Conservation (phyloP, 2,329 filamentous ascomycete genomes). For the Diatrype stigma region DNA sequence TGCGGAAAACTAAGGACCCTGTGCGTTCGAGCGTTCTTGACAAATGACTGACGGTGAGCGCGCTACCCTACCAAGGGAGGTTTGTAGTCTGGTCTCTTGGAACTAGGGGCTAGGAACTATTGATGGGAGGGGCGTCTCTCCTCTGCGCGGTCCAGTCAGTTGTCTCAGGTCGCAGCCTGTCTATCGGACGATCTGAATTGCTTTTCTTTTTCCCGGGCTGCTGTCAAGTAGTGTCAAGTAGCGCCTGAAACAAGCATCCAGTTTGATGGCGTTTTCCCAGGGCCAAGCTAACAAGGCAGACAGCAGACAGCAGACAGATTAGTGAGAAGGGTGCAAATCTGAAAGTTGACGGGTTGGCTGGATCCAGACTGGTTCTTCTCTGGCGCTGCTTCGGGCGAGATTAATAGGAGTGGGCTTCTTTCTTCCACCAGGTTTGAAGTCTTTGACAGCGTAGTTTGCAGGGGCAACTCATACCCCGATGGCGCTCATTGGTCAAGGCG, state of each 20-base stretch:
- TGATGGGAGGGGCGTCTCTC: slow-evolving; percentile 9
- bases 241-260: slow-evolving; percentile 24
- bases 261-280: slow-evolving; percentile 8
- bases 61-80: slow-evolving; percentile 4
- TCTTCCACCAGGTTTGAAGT: slow-evolving; percentile 20
- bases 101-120: too few relatives aligned
- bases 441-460: slow-evolving; percentile 26
- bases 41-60: neutral
- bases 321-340: slow-evolving; percentile 12
- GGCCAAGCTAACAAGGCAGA: slow-evolving; percentile 13
- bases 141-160: slow-evolving; percentile 12
- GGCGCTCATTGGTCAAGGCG: slow-evolving; percentile 24
- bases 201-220: slow-evolving; percentile 14
- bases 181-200: slow-evolving; percentile 16
- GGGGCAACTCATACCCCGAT: slow-evolving; percentile 16
- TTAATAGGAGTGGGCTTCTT: slow-evolving; percentile 28
- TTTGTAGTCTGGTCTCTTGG: slow-evolving; percentile 3
- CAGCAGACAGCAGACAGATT: too few relatives aligned
- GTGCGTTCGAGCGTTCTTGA: slow-evolving; percentile 7
- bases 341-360: slow-evolving; percentile 13
- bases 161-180: slow-evolving; percentile 24
- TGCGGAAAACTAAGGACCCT: slow-evolving; percentile 19
- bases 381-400: slow-evolving; percentile 17
- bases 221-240: too few relatives aligned
- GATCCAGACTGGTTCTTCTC: slow-evolving; percentile 12